Evolutionary conservation across 2,329 filamentous ascomycete genomes (phyloP), one percentile per base, ranked within the genome.

Genomic region (Penicillium sp.): DNA sequence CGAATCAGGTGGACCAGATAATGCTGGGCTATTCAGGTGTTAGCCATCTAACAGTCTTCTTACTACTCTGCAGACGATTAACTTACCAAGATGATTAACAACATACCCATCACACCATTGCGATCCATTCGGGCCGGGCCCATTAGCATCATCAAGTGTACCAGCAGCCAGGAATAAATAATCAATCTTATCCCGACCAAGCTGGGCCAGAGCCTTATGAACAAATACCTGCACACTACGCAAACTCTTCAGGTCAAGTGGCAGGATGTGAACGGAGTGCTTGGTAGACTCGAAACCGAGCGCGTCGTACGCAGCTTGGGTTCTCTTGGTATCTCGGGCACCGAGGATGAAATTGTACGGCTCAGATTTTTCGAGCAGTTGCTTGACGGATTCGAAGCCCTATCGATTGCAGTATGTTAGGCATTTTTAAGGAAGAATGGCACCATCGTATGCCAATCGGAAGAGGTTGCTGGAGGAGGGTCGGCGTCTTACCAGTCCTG

Each of bases 341-440:
- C 70, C 70, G 4, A 72, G 53, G 12, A 72, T 69, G 40, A 72
- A 71, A 22, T 61, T 65, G 51, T 72, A 67, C 1, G 70, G 65
- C 57, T 69, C 60, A 13, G 63, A 44, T 15, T 68, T 56, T 40
- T 69, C 59, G 7, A 72, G 64, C 12, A 72, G 40, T 38, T 72
- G 70, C 37, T 72, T 71, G 33, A 72, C 58, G 17, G 60, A 58
- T 64, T 72, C 70, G n/a, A 72, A 72, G 40, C 70, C 70, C 70
- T 72, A 53, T 24, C 3, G 1, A 38, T 37, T 28, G 42, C 28
- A 26, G 63, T 56, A 61, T 19, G 33, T 37, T 37, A 56, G 35
- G 13, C 4, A 12, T 17, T 40, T 22, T 22, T 9, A 22, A 13
- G 15, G 22, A 2, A 26, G 9, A 24, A 35, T 37, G 50, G 9